Conservation (phyloP, 169 alveolate species). For the Eimeria brunetti region DNA sequence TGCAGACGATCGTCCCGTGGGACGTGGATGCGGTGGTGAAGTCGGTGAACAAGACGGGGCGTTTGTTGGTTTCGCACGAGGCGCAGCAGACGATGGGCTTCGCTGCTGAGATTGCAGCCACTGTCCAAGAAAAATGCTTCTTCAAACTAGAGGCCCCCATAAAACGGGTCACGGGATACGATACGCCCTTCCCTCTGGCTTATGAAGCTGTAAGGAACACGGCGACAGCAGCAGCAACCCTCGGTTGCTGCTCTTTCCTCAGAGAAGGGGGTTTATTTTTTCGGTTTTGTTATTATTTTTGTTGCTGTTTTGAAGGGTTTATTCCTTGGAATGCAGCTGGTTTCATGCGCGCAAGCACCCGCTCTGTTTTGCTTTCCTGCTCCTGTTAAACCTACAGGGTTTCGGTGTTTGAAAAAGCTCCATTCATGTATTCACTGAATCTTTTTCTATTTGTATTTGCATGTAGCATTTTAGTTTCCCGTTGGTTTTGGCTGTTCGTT, state of each 20-base stretch:
- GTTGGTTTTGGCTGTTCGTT: too few relatives aligned
- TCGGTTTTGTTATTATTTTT: too few relatives aligned
- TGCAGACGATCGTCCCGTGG: conserved; percentile 98
- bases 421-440: neutral
- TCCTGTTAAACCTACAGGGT: too few relatives aligned
- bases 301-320: too few relatives aligned
- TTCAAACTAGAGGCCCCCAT: conserved; percentile 97
- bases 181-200: conserved; percentile 98
- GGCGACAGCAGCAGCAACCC: neutral
- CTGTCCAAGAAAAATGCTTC: conserved; percentile 95
- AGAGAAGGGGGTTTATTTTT: too few relatives aligned
- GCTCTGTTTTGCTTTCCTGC: too few relatives aligned
- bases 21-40: conserved; percentile 96
- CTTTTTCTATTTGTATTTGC: neutral
- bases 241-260: neutral
- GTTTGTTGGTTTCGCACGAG: conserved; percentile 96
- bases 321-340: neutral
- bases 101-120: conserved; percentile 97
- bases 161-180: conserved; percentile 96
- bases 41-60: conserved; percentile 96
- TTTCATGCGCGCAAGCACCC: too few relatives aligned
- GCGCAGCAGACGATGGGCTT: conserved; percentile 95
- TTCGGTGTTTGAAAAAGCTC: too few relatives aligned
- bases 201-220: conserved; percentile 89
- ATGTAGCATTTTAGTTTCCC: neutral